Evolutionary conservation across 495 filamentous ascomycete species (phyloP).

Genomic region (Aspergillus indologenus): DNA sequence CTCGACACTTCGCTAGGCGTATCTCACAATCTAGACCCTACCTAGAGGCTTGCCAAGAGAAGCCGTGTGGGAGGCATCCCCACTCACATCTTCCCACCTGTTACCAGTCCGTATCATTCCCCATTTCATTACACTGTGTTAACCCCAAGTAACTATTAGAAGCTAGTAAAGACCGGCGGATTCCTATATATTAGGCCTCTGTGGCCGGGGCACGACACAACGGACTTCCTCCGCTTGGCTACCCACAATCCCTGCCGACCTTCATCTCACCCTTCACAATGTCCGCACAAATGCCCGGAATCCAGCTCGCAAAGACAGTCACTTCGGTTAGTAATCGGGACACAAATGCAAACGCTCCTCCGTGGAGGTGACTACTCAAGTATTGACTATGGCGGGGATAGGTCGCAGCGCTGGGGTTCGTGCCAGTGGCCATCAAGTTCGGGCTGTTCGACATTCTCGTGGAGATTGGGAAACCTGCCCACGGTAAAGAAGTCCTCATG

Average conservation of each 20-base stretch:
- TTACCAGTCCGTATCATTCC: too few relatives aligned
- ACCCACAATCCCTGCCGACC: too few relatives aligned
- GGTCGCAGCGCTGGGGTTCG: background rate
- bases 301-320: background rate
- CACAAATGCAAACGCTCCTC: background rate
- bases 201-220: background rate
- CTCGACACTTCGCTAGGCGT: too few relatives aligned
- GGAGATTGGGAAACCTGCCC: constrained; percentile 20
- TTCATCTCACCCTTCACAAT: background rate
- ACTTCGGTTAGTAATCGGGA: background rate
- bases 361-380: too few relatives aligned
- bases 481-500: constrained; percentile 25
- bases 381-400: background rate
- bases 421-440: background rate
- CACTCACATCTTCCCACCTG: too few relatives aligned
- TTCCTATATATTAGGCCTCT: background rate
- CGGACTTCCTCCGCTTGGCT: background rate
- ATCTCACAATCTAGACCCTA: too few relatives aligned
- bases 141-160: too few relatives aligned
- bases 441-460: constrained; percentile 1
- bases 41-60: too few relatives aligned
- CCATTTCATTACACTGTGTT: too few relatives aligned
- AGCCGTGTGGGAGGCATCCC: too few relatives aligned
- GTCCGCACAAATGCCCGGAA: background rate
- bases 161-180: background rate